Evolutionary conservation across 2,329 filamentous ascomycete species (phyloP).

Genomic region (Fusarium udum): DNA sequence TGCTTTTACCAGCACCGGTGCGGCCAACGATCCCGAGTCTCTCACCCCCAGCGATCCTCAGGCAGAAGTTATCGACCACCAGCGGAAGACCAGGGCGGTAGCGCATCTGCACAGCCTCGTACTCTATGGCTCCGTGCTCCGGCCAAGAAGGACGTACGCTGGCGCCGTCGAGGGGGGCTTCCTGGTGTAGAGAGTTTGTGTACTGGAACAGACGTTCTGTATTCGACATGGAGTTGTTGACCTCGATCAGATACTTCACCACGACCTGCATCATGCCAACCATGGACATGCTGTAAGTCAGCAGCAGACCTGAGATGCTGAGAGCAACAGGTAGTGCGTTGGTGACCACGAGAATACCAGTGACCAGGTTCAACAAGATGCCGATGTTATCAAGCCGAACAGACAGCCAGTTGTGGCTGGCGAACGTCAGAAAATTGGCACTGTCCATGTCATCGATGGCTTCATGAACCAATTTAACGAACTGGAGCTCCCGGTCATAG

Average conservation of each 20-base stretch:
- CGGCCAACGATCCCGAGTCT: slow-evolving; percentile 78
- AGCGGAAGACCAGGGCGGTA: slow-evolving; percentile 77
- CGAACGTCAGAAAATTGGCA: neutral
- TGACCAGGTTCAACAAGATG: neutral
- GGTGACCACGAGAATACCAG: neutral
- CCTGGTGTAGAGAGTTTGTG: neutral
- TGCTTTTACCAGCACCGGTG: slow-evolving; percentile 80
- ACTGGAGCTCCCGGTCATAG: neutral
- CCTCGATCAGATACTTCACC: neutral
- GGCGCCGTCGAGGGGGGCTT: neutral
- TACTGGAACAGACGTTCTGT: neutral
- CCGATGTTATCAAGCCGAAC: neutral
- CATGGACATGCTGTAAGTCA: neutral
- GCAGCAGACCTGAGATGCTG: neutral
- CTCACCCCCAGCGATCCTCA: slow-evolving; percentile 71
- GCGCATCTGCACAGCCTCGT: neutral
- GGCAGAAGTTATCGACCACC: slow-evolving; percentile 73
- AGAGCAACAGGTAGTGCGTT: neutral
- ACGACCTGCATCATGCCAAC: neutral
- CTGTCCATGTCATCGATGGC: neutral
- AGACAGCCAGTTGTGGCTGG: neutral
- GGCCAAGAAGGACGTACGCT: neutral
- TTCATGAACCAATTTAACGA: neutral
- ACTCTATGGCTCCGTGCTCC: neutral
- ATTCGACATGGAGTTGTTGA: neutral